Conservation (phyloP, 192 early-diverging fungal genomes). For the Coemansia javaensis region DNA sequence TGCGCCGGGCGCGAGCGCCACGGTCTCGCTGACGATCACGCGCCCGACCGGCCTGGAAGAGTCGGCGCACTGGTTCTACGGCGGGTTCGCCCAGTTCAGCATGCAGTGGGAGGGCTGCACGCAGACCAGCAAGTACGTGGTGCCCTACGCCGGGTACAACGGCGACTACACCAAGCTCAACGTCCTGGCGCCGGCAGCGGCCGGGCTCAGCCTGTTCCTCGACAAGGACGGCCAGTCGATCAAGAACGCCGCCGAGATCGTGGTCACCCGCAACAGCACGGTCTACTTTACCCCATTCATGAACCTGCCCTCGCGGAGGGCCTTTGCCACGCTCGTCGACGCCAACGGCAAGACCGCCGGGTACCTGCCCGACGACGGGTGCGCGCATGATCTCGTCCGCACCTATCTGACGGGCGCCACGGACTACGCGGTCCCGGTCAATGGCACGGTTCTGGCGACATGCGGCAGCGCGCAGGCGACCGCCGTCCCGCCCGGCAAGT, state of each 20-base stretch:
- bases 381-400: background rate
- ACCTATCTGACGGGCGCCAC: background rate
- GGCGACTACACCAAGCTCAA: constrained; percentile 24
- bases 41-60: constrained; percentile 22
- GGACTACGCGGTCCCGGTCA: background rate
- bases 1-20: constrained; percentile 7
- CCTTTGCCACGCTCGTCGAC: constrained; percentile 11
- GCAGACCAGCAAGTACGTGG: background rate
- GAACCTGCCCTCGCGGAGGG: constrained; percentile 17
- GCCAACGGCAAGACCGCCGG: constrained; percentile 1
- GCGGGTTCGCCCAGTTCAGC: constrained; percentile 37
- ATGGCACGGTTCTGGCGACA: background rate
- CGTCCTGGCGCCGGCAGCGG: constrained; percentile 3
- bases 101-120: constrained; percentile 11
- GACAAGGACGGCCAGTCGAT: background rate
- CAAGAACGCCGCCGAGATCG: background rate
- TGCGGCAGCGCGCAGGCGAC: constrained; percentile 7
- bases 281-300: constrained; percentile 7
- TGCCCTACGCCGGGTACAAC: constrained; percentile 46
- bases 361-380: constrained; percentile 33
- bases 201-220: constrained; percentile 10
- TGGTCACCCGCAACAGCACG: background rate
- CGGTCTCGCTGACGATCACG: constrained; percentile 7
- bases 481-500: constrained; percentile 24
- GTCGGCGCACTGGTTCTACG: constrained; percentile 47